phyloP scores from a whole-genome alignment of 2,329 filamentous ascomycete species.

The Pseudocercospora eumusae region DNA sequence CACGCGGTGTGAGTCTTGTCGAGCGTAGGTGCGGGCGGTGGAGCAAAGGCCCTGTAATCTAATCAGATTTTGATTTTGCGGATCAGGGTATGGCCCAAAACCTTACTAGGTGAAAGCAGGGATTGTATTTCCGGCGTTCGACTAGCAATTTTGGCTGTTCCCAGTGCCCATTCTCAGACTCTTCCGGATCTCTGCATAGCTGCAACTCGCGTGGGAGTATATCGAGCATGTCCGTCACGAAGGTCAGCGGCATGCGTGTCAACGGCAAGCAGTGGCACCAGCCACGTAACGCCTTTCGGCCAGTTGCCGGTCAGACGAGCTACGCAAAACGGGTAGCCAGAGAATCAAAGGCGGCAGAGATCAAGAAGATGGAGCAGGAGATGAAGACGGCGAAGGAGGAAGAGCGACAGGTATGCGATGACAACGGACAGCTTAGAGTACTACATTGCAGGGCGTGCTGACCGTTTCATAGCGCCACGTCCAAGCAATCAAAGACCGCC shows the following conservation, averaged over 20 bases:
- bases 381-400: conserved; percentile 94
- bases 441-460: conserved; percentile 17
- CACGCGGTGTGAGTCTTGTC: conserved; percentile 19
- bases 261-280: conserved; percentile 97
- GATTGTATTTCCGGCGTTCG: not conserved
- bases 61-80: conserved; percentile 2
- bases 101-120: not conserved
- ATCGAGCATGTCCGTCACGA: conserved; percentile 15
- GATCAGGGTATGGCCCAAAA: not conserved
- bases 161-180: not conserved
- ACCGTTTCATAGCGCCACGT: conserved; percentile 64
- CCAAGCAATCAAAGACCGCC: conserved; percentile 78
- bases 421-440: not conserved
- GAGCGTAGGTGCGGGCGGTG: not conserved
- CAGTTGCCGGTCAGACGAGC: conserved; percentile 71
- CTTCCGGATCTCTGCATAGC: conserved; percentile 13
- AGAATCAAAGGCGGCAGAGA: conserved; percentile 68
- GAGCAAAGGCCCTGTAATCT: not conserved
- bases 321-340: conserved; percentile 75
- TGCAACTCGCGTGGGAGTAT: not conserved
- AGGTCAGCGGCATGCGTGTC: conserved; percentile 66
- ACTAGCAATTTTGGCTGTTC: not conserved
- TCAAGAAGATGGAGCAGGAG: conserved; percentile 91
- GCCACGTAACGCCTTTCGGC: conserved; percentile 81
- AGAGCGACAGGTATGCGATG: conserved; percentile 69